phyloP scores from a whole-genome alignment of 1,284 basidiomycete genomes.

The Macrocystidia cucumis region DNA sequence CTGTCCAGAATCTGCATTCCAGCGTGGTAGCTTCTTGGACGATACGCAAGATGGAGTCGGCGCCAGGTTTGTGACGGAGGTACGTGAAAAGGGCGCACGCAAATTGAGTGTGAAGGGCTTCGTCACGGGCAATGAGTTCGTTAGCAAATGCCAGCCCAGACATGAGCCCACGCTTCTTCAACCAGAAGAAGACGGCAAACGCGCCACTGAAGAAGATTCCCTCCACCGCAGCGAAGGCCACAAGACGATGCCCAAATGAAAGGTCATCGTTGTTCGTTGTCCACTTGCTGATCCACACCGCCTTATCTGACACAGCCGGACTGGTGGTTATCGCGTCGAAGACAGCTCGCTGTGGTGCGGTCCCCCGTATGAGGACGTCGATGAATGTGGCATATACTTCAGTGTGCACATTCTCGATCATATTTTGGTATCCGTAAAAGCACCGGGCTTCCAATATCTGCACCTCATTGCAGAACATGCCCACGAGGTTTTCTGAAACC shows the following conservation, averaged over 20 bases:
- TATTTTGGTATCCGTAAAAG: constrained; percentile 99
- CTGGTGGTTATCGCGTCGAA: constrained; percentile 96
- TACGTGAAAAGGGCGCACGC: constrained; percentile 94
- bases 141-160: constrained; percentile 97
- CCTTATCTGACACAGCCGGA: constrained; percentile 88
- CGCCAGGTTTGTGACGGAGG: constrained; percentile 73
- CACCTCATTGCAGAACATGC: constrained; percentile 93
- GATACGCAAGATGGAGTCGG: constrained; percentile 66
- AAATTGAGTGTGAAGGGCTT: constrained; percentile 98
- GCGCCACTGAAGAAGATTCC: constrained; percentile 98
- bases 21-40: constrained; percentile 82
- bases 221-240: constrained; percentile 98
- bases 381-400: constrained; percentile 98
- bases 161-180: constrained; percentile 99
- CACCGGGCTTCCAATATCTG: constrained; percentile 94
- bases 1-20: constrained; percentile 83
- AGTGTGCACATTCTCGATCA: constrained; percentile 98
- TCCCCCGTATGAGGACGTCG: constrained; percentile 95
- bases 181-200: constrained; percentile 95
- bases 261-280: constrained; percentile 81
- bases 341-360: constrained; percentile 76
- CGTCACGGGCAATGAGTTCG: constrained; percentile 95
- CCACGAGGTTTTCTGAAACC: constrained; percentile 95
- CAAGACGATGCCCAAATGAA: constrained; percentile 86
- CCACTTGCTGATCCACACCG: constrained; percentile 92